These are phyloP conservation scores for Vitis labrusca DNA, from an alignment of 164 flowering plant species.

Conservation along the genomic window DNA sequence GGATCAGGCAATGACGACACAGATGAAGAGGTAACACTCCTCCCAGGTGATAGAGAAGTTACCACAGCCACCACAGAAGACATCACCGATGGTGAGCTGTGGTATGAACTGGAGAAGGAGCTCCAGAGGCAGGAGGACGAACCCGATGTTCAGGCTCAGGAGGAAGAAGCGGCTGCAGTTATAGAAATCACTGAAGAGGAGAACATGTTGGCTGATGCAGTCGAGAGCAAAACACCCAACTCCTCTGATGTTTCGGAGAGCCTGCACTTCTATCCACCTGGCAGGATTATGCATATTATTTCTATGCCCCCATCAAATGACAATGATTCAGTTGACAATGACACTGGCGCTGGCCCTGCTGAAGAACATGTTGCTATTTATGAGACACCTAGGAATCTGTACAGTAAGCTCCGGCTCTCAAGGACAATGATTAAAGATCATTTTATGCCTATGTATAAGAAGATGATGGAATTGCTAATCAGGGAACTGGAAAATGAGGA, in stretches of 20 bases:
- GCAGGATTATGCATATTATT: slow-evolving; percentile 86
- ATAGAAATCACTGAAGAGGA: slow-evolving; percentile 73
- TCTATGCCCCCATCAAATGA: slow-evolving; percentile 31
- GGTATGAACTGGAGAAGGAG: slow-evolving; percentile 83
- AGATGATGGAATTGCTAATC: slow-evolving; percentile 76
- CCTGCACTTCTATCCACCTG: slow-evolving; percentile 80
- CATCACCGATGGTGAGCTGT: slow-evolving; percentile 75
- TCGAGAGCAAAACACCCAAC: slow-evolving; percentile 31
- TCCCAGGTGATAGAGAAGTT: slow-evolving; percentile 27
- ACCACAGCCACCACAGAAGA: slow-evolving; percentile 43
- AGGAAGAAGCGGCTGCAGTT: slow-evolving; percentile 70
- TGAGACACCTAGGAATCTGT: slow-evolving; percentile 78
- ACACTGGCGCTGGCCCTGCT: slow-evolving; percentile 13
- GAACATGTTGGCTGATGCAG: slow-evolving; percentile 42
- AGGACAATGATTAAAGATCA: slow-evolving; percentile 94
- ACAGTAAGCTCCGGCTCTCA: slow-evolving; percentile 84
- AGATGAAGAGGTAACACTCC: slow-evolving; percentile 62
- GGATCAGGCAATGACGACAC: slow-evolving; percentile 46
- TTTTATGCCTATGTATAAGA: slow-evolving; percentile 94
- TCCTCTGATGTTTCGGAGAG: slow-evolving; percentile 51
- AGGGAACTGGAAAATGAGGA: slow-evolving; percentile 58
- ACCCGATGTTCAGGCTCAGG: slow-evolving; percentile 32
- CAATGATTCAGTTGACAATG: slow-evolving; percentile 14
- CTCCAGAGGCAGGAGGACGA: slow-evolving; percentile 57
- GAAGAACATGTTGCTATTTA: slow-evolving; percentile 62